These are phyloP conservation scores for Bipolaris bicolor DNA, from an alignment of 2,329 filamentous ascomycete species.

Conservation along the genomic window DNA sequence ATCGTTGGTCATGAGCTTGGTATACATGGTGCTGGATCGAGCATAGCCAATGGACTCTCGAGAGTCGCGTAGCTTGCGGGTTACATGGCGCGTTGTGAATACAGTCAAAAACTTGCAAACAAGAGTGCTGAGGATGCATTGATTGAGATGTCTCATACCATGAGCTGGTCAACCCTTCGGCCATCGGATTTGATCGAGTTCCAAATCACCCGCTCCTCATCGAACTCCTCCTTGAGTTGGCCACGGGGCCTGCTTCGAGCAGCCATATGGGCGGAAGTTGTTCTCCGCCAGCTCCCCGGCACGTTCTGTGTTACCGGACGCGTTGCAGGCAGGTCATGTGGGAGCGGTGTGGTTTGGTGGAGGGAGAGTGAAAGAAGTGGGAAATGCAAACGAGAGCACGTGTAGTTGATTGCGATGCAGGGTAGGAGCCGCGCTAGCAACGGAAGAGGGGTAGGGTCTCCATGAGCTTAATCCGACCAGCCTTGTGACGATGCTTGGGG, in stretches of 20 bases:
- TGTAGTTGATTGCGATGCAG: constrained; percentile 20
- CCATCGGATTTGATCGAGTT: constrained; percentile 55
- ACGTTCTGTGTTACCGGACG: constrained; percentile 16
- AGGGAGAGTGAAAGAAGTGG: constrained; percentile 4
- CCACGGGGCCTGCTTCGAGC: constrained; percentile 53
- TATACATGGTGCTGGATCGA: not conserved
- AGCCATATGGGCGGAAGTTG: constrained; percentile 48
- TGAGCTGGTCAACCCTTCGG: constrained; percentile 54
- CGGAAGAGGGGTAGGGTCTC: constrained; percentile 27
- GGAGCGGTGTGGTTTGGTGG: constrained; percentile 10
- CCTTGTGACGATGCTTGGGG: constrained; percentile 25
- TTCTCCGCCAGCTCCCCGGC: constrained; percentile 16
- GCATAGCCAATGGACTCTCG: not conserved
- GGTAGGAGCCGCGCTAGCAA: constrained; percentile 29
- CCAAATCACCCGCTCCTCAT: constrained; percentile 59
- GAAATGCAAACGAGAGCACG: constrained; percentile 11
- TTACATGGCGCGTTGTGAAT: constrained; percentile 6
- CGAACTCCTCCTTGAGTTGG: constrained; percentile 56
- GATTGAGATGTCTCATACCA: constrained; percentile 47
- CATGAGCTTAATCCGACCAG: constrained; percentile 31
- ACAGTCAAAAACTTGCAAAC: not conserved
- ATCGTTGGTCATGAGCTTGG: not conserved
- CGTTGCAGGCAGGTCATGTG: constrained; percentile 15
- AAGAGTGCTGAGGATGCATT: not conserved
- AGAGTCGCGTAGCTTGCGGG: constrained; percentile 7